These are phyloP conservation scores for Vicia villosa DNA, from an alignment of 306 rosid species.

Conservation along the genomic window DNA sequence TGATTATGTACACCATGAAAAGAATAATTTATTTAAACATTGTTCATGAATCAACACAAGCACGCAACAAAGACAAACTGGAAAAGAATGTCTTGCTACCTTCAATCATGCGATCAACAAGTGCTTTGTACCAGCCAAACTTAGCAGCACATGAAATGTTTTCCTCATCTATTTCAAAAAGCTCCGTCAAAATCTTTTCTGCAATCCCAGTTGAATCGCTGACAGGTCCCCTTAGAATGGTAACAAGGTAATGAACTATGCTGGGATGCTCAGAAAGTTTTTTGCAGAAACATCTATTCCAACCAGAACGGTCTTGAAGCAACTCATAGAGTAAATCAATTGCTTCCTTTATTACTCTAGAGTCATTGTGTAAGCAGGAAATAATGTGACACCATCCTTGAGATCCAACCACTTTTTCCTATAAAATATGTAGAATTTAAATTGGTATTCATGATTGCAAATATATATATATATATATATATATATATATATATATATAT, in stretches of 20 bases:
- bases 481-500: too few relatives aligned
- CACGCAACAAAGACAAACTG: constrained; percentile 11
- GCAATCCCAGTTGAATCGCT: constrained; percentile 58
- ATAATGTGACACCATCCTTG: constrained; percentile 68
- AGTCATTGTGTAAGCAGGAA: constrained; percentile 55
- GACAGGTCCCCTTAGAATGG: constrained; percentile 49
- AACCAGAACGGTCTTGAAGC: constrained; percentile 61
- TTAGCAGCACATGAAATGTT: constrained; percentile 59
- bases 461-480: too few relatives aligned
- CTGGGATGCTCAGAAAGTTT: constrained; percentile 57
- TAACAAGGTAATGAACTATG: constrained; percentile 55
- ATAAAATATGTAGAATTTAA: too few relatives aligned
- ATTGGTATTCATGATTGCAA: too few relatives aligned
- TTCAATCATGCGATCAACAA: constrained; percentile 55
- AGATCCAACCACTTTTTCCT: constrained; percentile 65
- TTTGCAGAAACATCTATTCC: constrained; percentile 60
- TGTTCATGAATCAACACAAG: not conserved
- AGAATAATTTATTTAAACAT: too few relatives aligned
- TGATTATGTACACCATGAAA: too few relatives aligned
- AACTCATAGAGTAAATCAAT: constrained; percentile 62
- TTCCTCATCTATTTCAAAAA: constrained; percentile 63
- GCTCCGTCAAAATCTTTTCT: constrained; percentile 59
- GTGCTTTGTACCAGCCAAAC: constrained; percentile 79
- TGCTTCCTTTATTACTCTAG: constrained; percentile 64
- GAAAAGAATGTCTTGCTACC: constrained; percentile 49